Conservation (phyloP, 768 basidiomycete species). For the Filobasidium wieringae region DNA sequence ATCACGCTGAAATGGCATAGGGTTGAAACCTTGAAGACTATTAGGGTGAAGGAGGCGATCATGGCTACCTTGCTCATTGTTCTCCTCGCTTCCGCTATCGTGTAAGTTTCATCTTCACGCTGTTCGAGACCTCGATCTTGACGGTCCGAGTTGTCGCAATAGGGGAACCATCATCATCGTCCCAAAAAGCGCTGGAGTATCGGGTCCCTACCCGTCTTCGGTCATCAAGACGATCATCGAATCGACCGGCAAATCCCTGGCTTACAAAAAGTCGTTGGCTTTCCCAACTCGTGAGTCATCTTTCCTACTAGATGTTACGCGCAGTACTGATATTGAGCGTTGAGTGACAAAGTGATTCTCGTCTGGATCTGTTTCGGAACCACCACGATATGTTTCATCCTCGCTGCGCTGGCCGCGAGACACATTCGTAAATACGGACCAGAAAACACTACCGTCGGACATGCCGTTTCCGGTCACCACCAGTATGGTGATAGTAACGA, state of each 20-base stretch:
- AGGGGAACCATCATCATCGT: slow-evolving; percentile 11
- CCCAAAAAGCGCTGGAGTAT: slow-evolving; percentile 2
- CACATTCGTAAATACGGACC: slow-evolving; percentile 11
- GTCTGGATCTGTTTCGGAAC: slow-evolving; percentile 12
- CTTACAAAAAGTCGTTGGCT: slow-evolving; percentile 7
- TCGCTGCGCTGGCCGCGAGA: slow-evolving; percentile 4
- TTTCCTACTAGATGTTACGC: not conserved
- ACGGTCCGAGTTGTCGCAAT: not conserved
- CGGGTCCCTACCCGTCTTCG: not conserved
- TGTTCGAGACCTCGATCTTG: not conserved
- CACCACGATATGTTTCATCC: slow-evolving; percentile 4
- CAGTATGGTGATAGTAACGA: no score
- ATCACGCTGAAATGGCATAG: slow-evolving; percentile 6
- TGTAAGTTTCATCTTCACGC: not conserved
- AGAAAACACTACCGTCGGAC: slow-evolving; percentile 4
- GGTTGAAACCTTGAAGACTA: slow-evolving; percentile 9
- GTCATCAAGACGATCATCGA: not conserved
- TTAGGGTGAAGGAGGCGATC: slow-evolving; percentile 3
- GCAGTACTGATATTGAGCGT: not conserved
- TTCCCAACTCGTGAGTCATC: slow-evolving; percentile 4
- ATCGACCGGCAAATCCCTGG: slow-evolving; percentile 1
- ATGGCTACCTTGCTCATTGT: not conserved
- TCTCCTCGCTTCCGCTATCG: slow-evolving; percentile 5
- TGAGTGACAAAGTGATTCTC: slow-evolving; percentile 1
- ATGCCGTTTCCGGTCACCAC: slow-evolving; percentile 7